Evolutionary conservation across 352 stramenopile species (phyloP), one percentile per base, ranked within the genome.

Genomic region (Phytophthora macrochlamydospora): DNA sequence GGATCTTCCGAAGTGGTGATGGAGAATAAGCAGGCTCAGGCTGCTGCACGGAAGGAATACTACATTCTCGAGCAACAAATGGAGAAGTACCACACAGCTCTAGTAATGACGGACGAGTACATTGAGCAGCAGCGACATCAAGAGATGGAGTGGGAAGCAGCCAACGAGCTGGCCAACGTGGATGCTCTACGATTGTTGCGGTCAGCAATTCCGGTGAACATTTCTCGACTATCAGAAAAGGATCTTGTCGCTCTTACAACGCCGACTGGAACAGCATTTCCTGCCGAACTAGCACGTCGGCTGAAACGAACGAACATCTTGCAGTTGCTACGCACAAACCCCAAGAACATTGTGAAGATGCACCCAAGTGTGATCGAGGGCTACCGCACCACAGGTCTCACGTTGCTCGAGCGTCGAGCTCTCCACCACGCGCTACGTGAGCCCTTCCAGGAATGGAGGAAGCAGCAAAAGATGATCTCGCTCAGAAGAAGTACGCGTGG

Each of bases 261-360:
- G 1, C 91, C 88, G 7, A 90, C 83, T 30, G 85, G 87, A 2
- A 66, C 67, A n/a, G 62, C 76, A 48, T 85, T 97, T 31, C 78
- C 88, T 3, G 67, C 69, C 8, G 78, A 85, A 3, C 80, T 95
- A 4, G 90, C 92, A 0, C 86, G 86, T 42, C 84, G 90, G 4
- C 83, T 98, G 8, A 98, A 98, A 69, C 84, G 92, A 13, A 96
- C 89, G 12, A 97, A 97, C 61, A 83, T 95, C 7, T 70, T 98
- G 0, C 80, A 94, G 51, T 67, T 97, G 9, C 63, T 97, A 6
- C 87, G 91, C 29, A 73, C 86, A 8, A 74, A 91, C 14, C 91
- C 91, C 0, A 79, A 81, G 48, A 82, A 81, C 6, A 89, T 97
- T 43, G 67, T 75, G 32, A 76, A 83, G 53, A 96, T 97, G 87